Percentiles rank a stretch among this genome's conserved stretches.
phyloP scores from a whole-genome alignment of 2,329 filamentous ascomycete species.

The Aspergillus clavatus region DNA sequence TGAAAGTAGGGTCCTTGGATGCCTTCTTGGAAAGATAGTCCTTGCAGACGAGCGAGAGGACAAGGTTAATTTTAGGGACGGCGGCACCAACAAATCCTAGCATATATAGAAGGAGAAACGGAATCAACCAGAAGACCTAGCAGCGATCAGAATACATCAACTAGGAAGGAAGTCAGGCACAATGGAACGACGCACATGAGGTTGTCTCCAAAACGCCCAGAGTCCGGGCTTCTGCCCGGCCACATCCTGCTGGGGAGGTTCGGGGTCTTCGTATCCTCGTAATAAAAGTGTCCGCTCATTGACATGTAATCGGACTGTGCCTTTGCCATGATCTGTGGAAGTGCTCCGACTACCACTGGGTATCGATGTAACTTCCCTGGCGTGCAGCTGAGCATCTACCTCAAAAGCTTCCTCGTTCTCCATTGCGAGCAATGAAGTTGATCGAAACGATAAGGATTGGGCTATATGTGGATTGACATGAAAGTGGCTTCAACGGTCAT shows the following conservation, averaged over 20 bases:
- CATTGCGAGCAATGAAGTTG: conserved; percentile 17
- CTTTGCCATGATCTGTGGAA: neutral
- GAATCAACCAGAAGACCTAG: conserved; percentile 77
- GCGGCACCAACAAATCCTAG: conserved; percentile 80
- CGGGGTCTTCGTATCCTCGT: neutral
- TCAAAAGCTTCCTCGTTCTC: conserved; percentile 33
- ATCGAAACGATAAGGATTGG: neutral
- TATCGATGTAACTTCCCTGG: conserved; percentile 3
- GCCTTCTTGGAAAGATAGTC: conserved; percentile 71
- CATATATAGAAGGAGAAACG: conserved; percentile 74
- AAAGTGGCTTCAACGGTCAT: neutral
- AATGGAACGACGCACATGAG: conserved; percentile 41
- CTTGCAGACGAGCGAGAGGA: conserved; percentile 76
- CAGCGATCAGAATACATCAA: conserved; percentile 8
- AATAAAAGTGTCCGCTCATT: conserved; percentile 28
- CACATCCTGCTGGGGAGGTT: neutral
- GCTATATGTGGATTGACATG: neutral
- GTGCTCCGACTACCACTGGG: neutral
- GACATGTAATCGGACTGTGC: conserved; percentile 3
- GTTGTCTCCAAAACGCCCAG: conserved; percentile 39
- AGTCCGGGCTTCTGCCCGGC: neutral
- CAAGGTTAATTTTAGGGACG: conserved; percentile 83
- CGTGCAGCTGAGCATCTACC: conserved; percentile 25
- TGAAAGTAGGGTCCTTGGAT: conserved; percentile 54
- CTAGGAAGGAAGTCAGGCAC: neutral